Percentiles rank a stretch among this genome's conserved stretches.
Evolutionary conservation across 192 early-diverging fungal species (phyloP).

Genomic region (Mortierella hygrophila): DNA sequence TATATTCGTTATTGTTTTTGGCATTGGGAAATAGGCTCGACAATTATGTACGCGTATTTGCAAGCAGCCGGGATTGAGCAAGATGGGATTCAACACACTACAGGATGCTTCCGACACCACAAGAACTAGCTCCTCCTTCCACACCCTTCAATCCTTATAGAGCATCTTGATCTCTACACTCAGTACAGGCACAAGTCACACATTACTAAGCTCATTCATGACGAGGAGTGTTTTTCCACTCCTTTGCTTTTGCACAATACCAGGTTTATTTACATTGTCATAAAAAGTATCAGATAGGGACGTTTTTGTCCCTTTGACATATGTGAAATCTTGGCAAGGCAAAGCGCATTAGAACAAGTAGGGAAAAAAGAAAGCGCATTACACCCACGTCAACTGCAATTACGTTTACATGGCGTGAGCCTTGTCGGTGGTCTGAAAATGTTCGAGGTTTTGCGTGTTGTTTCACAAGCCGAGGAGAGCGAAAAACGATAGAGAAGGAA

Average conservation of each 20-base stretch:
- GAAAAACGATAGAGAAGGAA: too few relatives aligned
- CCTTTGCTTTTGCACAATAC: too few relatives aligned
- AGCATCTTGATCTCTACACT: background rate
- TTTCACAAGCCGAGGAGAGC: too few relatives aligned
- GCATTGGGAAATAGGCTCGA: constrained; percentile 19
- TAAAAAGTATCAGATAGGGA: too few relatives aligned
- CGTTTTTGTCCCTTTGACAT: background rate
- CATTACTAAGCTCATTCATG: background rate
- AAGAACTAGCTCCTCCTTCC: background rate
- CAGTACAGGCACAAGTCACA: background rate
- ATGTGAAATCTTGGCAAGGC: background rate
- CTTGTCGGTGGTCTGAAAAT: too few relatives aligned
- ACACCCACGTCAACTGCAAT: too few relatives aligned
- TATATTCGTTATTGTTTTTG: background rate
- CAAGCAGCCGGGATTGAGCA: constrained; percentile 44
- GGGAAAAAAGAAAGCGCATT: background rate
- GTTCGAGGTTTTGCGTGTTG: too few relatives aligned
- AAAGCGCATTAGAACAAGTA: background rate
- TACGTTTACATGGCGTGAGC: too few relatives aligned
- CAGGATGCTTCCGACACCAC: constrained; percentile 12
- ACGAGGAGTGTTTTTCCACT: too few relatives aligned
- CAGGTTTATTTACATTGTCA: too few relatives aligned
- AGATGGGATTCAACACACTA: constrained; percentile 18
- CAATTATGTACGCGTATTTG: constrained; percentile 45
- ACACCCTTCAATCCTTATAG: background rate